Conservation (phyloP, 176 grass and related monocot genomes). For the Rhynchospora tenuis region DNA sequence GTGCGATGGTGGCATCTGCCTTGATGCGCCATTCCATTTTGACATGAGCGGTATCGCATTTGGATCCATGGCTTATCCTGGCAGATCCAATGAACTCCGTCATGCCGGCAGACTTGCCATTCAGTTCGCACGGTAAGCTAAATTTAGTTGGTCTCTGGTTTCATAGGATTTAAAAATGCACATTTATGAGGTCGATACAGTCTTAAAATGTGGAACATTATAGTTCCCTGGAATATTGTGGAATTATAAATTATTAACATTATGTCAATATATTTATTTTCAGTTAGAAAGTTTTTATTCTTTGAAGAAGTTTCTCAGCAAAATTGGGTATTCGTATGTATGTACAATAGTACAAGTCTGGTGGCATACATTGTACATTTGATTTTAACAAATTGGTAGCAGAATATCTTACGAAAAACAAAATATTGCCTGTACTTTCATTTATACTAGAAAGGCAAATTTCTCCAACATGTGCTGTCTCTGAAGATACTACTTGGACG, state of each 20-base stretch:
- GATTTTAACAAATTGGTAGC: not conserved
- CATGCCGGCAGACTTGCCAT: slow-evolving; percentile 82
- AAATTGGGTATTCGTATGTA: not conserved
- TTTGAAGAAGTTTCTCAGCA: not conserved
- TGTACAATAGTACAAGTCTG: not conserved
- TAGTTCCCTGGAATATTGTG: not conserved
- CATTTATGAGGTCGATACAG: not conserved
- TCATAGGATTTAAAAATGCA: not conserved
- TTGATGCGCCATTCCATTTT: slow-evolving; percentile 51
- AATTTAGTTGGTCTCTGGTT: not conserved
- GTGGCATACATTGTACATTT: not conserved
- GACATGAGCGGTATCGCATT: slow-evolving; percentile 83
- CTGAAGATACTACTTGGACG: not conserved
- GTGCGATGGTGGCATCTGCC: slow-evolving; percentile 60
- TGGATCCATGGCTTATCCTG: slow-evolving; percentile 57
- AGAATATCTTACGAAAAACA: not conserved
- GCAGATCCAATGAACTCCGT: slow-evolving; percentile 64
- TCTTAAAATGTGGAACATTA: not conserved
- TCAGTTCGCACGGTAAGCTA: slow-evolving; percentile 52
- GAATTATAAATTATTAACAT: not conserved
- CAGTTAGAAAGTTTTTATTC: not conserved
- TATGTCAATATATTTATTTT: not conserved
- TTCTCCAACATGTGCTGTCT: not conserved
- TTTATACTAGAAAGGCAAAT: not conserved
- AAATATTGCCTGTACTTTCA: not conserved